Conservation (phyloP, 139 green algal genomes). For the Chlorella sorokiniana region DNA sequence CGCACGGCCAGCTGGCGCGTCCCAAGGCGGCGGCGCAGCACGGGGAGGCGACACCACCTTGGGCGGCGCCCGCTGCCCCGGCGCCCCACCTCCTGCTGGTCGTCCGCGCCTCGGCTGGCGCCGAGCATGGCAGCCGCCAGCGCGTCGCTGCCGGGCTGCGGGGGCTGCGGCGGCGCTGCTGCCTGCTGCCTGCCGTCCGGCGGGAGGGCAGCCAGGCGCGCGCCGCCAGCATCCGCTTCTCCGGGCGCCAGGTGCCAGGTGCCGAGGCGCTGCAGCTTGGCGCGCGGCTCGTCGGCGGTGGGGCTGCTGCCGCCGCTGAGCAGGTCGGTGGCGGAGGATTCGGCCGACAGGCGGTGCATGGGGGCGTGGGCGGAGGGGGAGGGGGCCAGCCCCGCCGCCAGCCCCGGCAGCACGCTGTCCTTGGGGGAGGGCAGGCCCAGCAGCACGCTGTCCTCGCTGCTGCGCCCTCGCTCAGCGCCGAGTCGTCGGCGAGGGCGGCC, state of each 20-base stretch:
- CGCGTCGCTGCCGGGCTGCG: too few relatives aligned
- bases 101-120: not conserved
- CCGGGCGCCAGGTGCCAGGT: not conserved
- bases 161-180: not conserved
- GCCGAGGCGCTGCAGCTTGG: not conserved
- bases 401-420: not conserved
- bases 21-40: not conserved
- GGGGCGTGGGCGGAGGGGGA: not conserved
- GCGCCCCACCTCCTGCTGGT: not conserved
- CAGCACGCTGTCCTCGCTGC: constrained; percentile 26
- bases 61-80: not conserved
- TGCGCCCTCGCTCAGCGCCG: constrained; percentile 15
- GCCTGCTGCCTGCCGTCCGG: not conserved
- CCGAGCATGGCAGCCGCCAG: constrained; percentile 3
- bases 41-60: not conserved
- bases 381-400: not conserved
- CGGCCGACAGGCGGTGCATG: not conserved
- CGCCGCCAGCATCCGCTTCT: not conserved
- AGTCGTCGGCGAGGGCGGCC: not conserved
- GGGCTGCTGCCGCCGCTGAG: constrained; percentile 1
- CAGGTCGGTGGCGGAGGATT: not conserved
- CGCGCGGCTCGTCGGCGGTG: not conserved
- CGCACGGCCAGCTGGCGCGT: not conserved
- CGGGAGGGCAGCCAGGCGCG: not conserved
- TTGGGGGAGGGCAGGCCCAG: constrained; percentile 21